These are phyloP conservation scores for Cadophora sp. DNA, from an alignment of 2,329 filamentous ascomycete species.

Conservation along the genomic window DNA sequence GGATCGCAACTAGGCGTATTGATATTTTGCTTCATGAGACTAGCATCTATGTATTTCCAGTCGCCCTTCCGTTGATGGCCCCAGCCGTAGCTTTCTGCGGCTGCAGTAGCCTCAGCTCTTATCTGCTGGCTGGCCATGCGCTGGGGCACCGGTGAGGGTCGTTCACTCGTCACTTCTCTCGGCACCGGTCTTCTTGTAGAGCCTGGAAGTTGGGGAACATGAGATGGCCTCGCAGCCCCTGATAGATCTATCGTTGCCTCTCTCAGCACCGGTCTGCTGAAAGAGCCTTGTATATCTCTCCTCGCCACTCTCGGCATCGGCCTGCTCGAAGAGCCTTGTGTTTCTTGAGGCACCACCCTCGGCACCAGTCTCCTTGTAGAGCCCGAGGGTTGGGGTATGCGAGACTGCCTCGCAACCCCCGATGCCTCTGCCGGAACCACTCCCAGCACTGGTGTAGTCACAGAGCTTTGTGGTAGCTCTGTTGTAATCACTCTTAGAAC, in stretches of 20 bases:
- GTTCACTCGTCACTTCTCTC: background rate
- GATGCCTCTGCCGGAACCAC: slow-evolving; percentile 24
- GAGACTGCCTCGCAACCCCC: slow-evolving; percentile 15
- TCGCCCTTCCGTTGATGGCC: background rate
- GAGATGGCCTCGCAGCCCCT: no score
- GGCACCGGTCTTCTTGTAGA: background rate
- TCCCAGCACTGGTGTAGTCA: slow-evolving; percentile 13
- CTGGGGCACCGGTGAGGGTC: background rate
- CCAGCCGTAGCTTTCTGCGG: slow-evolving; percentile 28
- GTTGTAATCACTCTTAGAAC: no score
- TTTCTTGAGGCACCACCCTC: background rate
- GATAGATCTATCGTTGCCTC: no score
- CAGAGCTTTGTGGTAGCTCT: no score
- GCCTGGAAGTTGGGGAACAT: no score
- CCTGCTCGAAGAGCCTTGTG: no score
- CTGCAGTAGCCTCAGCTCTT: slow-evolving; percentile 12
- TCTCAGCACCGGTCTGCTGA: no score
- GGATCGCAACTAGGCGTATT: slow-evolving; percentile 15
- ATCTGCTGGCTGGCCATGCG: slow-evolving; percentile 4
- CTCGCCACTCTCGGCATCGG: no score
- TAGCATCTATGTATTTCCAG: slow-evolving; percentile 10
- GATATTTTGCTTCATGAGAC: slow-evolving; percentile 14
- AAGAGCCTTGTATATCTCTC: no score
- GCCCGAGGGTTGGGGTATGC: background rate
- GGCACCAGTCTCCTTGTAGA: background rate